These are phyloP conservation scores for Populus tremula DNA, from an alignment of 345 rosid species.

Conservation along the genomic window DNA sequence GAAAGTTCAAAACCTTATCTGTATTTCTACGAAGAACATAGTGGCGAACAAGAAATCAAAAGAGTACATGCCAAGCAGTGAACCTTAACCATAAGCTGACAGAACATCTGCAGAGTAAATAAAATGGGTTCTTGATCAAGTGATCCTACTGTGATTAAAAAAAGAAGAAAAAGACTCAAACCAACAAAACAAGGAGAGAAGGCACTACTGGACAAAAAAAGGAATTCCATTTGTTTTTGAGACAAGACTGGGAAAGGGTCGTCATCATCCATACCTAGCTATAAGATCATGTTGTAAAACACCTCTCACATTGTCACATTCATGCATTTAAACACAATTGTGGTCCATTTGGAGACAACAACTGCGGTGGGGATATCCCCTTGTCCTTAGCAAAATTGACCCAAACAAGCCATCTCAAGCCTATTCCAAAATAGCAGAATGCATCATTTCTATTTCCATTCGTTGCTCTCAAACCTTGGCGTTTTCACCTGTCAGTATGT, in stretches of 20 bases:
- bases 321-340: conserved; percentile 4
- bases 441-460: neutral
- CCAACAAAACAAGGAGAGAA: neutral
- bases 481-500: neutral
- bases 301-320: neutral
- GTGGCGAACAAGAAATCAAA: neutral
- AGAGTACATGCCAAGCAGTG: neutral
- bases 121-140: neutral
- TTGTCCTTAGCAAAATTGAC: conserved; percentile 2
- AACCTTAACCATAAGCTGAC: neutral
- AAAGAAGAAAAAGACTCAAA: neutral
- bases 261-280: conserved; percentile 7
- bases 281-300: conserved; percentile 13
- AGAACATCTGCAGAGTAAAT: neutral
- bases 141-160: neutral
- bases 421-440: neutral
- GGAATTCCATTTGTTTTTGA: neutral
- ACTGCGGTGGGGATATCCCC: conserved; percentile 12
- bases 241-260: neutral
- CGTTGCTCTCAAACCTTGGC: neutral
- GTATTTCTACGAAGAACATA: neutral
- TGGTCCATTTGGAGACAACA: conserved; percentile 12
- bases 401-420: neutral
- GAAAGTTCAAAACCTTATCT: neutral
- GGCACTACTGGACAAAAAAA: neutral